Conservation (phyloP, 164 flowering plant genomes). For the Sextonia rubra region DNA sequence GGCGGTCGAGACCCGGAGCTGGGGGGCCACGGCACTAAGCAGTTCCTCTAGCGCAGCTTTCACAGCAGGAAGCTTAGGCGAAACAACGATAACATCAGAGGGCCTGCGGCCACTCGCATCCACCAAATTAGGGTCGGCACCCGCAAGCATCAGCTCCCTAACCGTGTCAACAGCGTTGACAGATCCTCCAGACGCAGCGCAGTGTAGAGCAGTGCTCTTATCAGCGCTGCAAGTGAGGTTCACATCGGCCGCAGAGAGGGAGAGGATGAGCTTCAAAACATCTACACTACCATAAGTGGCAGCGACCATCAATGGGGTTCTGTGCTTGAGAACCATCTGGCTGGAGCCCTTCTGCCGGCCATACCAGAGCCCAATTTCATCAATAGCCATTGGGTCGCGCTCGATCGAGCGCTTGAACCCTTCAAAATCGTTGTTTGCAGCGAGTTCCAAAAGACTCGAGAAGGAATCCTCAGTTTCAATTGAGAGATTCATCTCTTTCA, state of each 20-base stretch:
- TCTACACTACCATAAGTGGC: slow-evolving; percentile 62
- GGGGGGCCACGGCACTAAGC: slow-evolving; percentile 18
- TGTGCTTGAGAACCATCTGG: slow-evolving; percentile 70
- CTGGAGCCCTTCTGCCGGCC: slow-evolving; percentile 24
- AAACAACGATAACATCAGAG: slow-evolving; percentile 40
- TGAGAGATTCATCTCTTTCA: not conserved
- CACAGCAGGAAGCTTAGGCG: slow-evolving; percentile 12
- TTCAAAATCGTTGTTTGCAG: slow-evolving; percentile 16
- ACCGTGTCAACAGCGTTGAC: slow-evolving; percentile 38
- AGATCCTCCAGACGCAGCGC: slow-evolving; percentile 83
- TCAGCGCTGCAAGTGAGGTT: slow-evolving; percentile 64
- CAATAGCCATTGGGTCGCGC: slow-evolving; percentile 6
- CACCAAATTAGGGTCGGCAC: slow-evolving; percentile 29
- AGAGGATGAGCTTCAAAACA: slow-evolving; percentile 55
- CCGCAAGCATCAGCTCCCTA: slow-evolving; percentile 37
- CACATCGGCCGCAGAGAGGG: slow-evolving; percentile 38
- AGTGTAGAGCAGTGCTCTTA: slow-evolving; percentile 81
- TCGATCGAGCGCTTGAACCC: slow-evolving; percentile 12
- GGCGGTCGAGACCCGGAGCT: too few species aligned
- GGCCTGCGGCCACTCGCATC: slow-evolving; percentile 39
- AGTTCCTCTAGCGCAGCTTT: slow-evolving; percentile 22
- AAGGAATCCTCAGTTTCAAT: not conserved
- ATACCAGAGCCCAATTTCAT: slow-evolving; percentile 17
- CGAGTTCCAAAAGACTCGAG: slow-evolving; percentile 14
- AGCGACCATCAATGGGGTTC: slow-evolving; percentile 89